Conservation (phyloP, 768 basidiomycete species). For the Tulasnella sp. region DNA sequence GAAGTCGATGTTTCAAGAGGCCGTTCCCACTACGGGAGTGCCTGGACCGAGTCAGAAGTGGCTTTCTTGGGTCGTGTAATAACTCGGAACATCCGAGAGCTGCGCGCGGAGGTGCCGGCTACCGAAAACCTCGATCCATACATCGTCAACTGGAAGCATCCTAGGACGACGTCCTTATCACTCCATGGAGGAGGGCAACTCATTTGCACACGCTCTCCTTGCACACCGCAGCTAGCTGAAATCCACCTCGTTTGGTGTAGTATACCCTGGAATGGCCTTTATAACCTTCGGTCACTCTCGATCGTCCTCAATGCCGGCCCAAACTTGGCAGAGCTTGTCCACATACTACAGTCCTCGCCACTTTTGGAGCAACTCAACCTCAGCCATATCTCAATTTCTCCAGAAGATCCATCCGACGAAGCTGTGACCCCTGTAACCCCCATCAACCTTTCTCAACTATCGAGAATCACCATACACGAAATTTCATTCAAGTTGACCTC, state of each 20-base stretch:
- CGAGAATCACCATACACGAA: neutral
- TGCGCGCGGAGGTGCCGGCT: neutral
- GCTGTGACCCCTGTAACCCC: neutral
- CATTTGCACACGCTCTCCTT: neutral
- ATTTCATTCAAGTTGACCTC: neutral
- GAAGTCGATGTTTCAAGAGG: neutral
- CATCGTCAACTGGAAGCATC: neutral
- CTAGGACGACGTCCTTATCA: neutral
- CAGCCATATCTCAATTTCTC: neutral
- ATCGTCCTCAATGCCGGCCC: neutral
- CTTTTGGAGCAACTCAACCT: neutral
- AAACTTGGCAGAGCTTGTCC: neutral
- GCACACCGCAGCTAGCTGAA: neutral
- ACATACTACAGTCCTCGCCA: neutral
- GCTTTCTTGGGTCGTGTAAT: neutral
- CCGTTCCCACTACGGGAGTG: too few species aligned
- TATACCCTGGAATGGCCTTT: neutral
- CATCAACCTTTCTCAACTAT: neutral
- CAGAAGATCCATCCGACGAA: neutral
- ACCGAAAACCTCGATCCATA: neutral
- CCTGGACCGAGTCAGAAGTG: neutral
- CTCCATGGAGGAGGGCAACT: neutral
- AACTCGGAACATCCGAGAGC: neutral
- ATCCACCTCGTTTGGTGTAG: neutral
- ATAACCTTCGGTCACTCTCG: neutral